A percentile compares a stretch with the other conserved stretches of the same genome.
Conservation (phyloP, 106 monocot species). For the Apostasia shenzhenica region DNA sequence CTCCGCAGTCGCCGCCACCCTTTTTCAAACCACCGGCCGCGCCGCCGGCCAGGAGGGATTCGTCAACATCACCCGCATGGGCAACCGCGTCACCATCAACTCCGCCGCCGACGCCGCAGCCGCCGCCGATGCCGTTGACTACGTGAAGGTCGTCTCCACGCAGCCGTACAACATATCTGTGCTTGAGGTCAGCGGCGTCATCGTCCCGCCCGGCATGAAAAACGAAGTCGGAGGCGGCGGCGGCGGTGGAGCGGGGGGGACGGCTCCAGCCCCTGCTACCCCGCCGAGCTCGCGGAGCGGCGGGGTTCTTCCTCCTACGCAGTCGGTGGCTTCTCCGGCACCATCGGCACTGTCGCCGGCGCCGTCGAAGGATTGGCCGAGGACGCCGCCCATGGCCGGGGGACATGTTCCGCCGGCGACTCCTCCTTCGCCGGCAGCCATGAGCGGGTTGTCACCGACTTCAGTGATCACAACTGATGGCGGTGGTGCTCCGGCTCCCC, state of each 20-base stretch:
- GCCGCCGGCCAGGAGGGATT: constrained; percentile 22
- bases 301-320: no score
- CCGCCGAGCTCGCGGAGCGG: neutral
- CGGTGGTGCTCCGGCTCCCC: no score
- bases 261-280: neutral
- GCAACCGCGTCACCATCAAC: constrained; percentile 8
- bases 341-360: no score
- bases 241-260: neutral
- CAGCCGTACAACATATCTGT: constrained; percentile 50
- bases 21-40: constrained; percentile 36
- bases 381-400: no score
- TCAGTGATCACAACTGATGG: no score
- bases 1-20: constrained; percentile 24
- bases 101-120: constrained; percentile 25
- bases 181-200: constrained; percentile 32
- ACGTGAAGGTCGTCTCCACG: constrained; percentile 1
- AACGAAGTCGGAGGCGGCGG: neutral
- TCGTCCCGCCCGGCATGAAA: constrained; percentile 21
- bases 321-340: no score
- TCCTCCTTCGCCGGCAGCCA: neutral
- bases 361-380: no score
- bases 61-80: constrained; percentile 28
- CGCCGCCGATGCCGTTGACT: neutral
- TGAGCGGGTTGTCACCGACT: no score
- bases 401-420: neutral